Base-by-base conservation (phyloP, 805 yeast genomes). In the Scheffersomyces coipomensis region DNA sequence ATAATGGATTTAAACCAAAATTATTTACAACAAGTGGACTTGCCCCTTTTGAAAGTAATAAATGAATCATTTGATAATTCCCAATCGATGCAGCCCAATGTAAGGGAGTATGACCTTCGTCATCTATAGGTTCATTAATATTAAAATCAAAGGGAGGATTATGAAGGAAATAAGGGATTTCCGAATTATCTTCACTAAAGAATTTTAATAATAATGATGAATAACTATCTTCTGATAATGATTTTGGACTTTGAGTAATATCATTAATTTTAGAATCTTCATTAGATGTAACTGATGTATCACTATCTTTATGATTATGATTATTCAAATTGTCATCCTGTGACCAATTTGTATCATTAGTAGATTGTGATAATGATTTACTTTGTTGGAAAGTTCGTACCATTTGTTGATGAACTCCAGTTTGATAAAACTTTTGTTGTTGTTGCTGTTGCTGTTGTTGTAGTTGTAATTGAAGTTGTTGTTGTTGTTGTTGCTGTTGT, bases 31-130 rank as follows among this genome's bases (percentile, higher is more conserved):
- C 71, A 32, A 69, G 52, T 13, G 74, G 68, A 62, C 82, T 77
- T 2, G 96, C 93, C 4, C 96, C 95, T 29, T 83, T 79, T 21
- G 80, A 71, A 22, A 88, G 64, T 30, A 93, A 71, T 11, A 89
- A 76, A 48, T 85, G 93, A 40, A 88, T 81, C 63, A 90, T 81
- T 34, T 75, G 76, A 24, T 84, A 63, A 56, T 83, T 87, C 3
- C 98, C 99, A 78, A 93, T 88, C 1, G 98, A 85, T 44, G 97
- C 88, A 0, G 98, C 96, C 97, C 98, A 93, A 62, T 93, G 99
- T 49, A 93, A 81, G 2, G 96, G 85, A 0, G 97, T 86, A 56
- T 93, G 95, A 1, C 96, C 95, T 55, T 93, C 97, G 42, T 87
- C 90, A 58, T 93, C 99, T 19, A 93, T 87, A 3, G 88, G 81